Evolutionary conservation across 2,329 filamentous ascomycete genomes (phyloP), one percentile per base, ranked within the genome.

Genomic region (Ophiostoma triangulosporum): DNA sequence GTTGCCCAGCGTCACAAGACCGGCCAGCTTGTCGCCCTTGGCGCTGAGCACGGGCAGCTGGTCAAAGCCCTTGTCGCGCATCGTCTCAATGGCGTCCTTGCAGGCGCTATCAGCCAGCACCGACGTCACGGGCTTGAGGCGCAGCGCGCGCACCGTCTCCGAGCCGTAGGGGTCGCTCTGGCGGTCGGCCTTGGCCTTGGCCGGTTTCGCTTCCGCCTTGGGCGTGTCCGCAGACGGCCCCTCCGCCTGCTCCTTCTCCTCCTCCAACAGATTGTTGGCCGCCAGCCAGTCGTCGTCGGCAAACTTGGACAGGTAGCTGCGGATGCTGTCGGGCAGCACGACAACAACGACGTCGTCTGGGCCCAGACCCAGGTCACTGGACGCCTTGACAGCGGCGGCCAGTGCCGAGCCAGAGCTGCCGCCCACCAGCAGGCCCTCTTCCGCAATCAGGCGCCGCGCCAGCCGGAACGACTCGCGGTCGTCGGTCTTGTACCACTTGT

Each of bases 271-370:
- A 66, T 91, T 85, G 70, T 98, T 98, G 58, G 93, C 93, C 12
- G 89, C 90, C 54, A 98, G 83, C 94, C 93, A 98, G 73, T 97
- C 93, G 65, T 98, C 94, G 66, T 98, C 93, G 60, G 89, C 89
- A 66, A 98, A 98, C 78, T 98, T 98, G 72, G 86, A 91, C 26
- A 98, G 81, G 68, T 98, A 98, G 70, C 88, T 96, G 64, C 93
- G 80, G 65, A 98, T 97, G 71, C 89, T 95, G 68, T 98, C 93
- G 1, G 93, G 94, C 17, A 96, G 75, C 52, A 98, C 73, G 27
- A 96, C 89, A 27, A 98, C 93, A 0, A 97, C 81, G 1, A 89
- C 81, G 64, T 98, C 90, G 54, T 86, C 86, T 66, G 90, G 86
- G 58, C 80, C 78, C 59, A 95, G 77, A n/a, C 77, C 74, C 52